These are phyloP conservation scores for Rhinocladiella similis DNA, from an alignment of 2,329 filamentous ascomycete species.

Conservation along the genomic window DNA sequence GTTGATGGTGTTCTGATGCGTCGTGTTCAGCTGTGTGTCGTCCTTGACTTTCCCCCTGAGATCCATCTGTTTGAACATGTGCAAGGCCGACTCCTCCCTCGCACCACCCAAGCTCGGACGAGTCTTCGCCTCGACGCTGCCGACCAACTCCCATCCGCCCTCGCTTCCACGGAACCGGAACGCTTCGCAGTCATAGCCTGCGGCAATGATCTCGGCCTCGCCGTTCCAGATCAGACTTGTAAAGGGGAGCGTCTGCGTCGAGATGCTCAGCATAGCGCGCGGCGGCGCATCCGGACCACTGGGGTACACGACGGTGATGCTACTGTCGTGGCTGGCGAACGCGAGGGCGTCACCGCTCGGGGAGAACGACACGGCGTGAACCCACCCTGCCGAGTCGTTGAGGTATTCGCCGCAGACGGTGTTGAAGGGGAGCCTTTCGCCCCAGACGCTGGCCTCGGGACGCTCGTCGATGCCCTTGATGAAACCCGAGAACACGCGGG, in stretches of 20 bases:
- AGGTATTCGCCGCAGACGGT: conserved; percentile 96
- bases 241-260: conserved; percentile 87
- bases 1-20: conserved; percentile 95
- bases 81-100: conserved; percentile 87
- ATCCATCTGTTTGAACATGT: conserved; percentile 99
- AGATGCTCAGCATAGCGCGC: conserved; percentile 83
- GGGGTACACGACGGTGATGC: conserved; percentile 94
- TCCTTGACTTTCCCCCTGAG: conserved; percentile 89
- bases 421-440: conserved; percentile 94
- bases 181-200: conserved; percentile 77
- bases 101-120: conserved; percentile 59
- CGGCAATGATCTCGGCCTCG: conserved; percentile 91
- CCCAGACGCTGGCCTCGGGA: conserved; percentile 87
- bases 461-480: conserved; percentile 91
- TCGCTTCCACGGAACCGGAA: conserved; percentile 82
- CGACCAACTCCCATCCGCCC: conserved; percentile 78
- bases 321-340: conserved; percentile 93
- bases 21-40: conserved; percentile 90
- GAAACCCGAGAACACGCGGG: conserved; percentile 90
- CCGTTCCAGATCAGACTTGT: conserved; percentile 89
- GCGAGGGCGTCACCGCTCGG: conserved; percentile 90
- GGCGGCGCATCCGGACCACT: conserved; percentile 87
- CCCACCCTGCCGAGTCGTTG: conserved; percentile 96
- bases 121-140: conserved; percentile 75
- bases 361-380: conserved; percentile 90